Base-by-base conservation (phyloP, 805 yeast genomes). In the Yarrowia porcina region DNA sequence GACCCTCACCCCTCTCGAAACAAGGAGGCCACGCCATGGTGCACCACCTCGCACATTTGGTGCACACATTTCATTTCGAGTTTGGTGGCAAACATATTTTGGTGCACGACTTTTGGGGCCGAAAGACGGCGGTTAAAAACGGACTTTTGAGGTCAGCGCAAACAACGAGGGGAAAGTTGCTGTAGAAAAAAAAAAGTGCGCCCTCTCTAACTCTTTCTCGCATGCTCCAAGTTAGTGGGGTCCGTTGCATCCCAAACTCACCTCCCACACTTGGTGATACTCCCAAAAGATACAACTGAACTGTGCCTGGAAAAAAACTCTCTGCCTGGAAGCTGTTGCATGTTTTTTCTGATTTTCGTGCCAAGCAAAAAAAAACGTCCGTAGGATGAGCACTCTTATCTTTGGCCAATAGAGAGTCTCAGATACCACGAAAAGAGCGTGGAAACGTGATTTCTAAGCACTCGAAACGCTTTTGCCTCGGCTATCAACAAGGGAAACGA, bases 361-460 rank as follows among this genome's bases (percentile, higher is more conserved):
- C 49, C 49, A 42, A 42, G 49, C 49, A 8, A 21, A 39, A 39
- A 15, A 39, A 15, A 39, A 39, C 44, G 44, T 21, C 27, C 5
- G 11, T 20, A 39, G 27, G 17, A 39, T 13, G 17, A 10, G 3
- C 49, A 8, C 5, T 4, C 49, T 42, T 42, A 42, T 42, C 49
- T 42, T 32, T 27, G 21, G 49, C 49, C 49, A 42, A 42, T 42
- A 27, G 44, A 10, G 17, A 4, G n/a, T 8, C 18, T 1, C 11
- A n/a, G 47, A 41, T 41, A 41, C 28, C 33, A 13, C 49, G 49
- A 42, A 42, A 39, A 39, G 23, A 21, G 17, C 44, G 28, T 21
- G 27, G 18, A 39, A 42, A 42, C 49, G 49, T 42, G 49, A 42
- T 42, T 42, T n/a, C 49, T 20, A 39, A 21, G 44, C 44, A 39